These are phyloP conservation scores for Dorcoceras hygrometricum DNA, from an alignment of 257 asterid species.

Conservation along the genomic window DNA sequence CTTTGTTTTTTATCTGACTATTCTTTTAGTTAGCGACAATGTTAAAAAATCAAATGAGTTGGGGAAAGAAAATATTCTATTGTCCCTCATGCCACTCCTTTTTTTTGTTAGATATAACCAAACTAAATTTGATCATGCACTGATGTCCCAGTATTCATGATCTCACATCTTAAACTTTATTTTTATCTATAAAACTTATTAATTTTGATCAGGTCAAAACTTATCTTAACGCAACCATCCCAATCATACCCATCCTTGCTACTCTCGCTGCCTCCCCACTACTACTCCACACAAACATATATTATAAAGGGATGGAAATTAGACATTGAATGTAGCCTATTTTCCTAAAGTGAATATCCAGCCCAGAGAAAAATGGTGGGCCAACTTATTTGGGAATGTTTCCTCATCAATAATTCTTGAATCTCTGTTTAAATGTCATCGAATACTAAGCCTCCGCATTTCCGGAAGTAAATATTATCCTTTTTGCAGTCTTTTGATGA, in stretches of 20 bases:
- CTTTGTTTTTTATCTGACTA: background rate
- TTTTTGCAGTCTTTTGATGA: constrained; percentile 75
- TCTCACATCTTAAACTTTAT: too few species aligned
- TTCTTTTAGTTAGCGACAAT: background rate
- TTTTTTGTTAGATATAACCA: background rate
- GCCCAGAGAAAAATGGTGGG: background rate
- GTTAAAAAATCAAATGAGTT: background rate
- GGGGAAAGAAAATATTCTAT: background rate
- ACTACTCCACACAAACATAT: background rate
- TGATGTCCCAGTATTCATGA: background rate
- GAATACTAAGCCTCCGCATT: background rate
- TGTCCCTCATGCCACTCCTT: background rate
- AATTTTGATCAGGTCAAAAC: too few species aligned
- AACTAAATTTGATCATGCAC: too few species aligned
- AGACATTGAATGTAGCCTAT: background rate
- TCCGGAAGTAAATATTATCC: constrained; percentile 11
- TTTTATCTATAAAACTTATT: too few species aligned
- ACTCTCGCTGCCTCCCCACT: background rate
- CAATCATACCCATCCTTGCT: background rate
- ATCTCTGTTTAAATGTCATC: background rate
- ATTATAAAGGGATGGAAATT: background rate
- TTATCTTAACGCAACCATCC: too few species aligned
- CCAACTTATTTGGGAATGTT: constrained; percentile 2
- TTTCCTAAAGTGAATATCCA: constrained; percentile 1
- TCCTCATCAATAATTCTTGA: background rate